Base-by-base conservation (phyloP, 1,139 yeast species). In the Yarrowia galli region DNA sequence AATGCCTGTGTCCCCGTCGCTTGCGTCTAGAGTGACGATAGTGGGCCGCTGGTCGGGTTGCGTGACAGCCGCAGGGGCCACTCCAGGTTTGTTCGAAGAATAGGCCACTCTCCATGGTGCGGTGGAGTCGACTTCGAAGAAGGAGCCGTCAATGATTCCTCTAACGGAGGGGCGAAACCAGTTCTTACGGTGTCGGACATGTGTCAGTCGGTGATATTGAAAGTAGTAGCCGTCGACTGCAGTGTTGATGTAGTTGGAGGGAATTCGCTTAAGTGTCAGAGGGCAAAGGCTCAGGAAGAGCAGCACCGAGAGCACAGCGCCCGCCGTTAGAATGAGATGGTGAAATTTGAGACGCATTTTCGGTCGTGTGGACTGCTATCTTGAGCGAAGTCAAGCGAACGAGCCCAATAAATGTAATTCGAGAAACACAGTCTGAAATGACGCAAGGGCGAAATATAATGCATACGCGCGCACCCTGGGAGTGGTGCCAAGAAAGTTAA, bases 171-270 rank as follows among this genome's bases (percentile, higher is more conserved):
- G 66, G 18, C 66, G 66, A 18, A 61, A 61, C 54, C 56, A 48
- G 46, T 61, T 61, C 25, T 61, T 45, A 3, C 64, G 28, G 42
- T 58, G 64, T 40, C 51, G 40, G 23, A 58, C 40, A 12, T 58
- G 64, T 10, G 64, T 58, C 38, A 61, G 38, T 22, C 66, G 35
- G 46, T 61, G 66, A 16, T 61, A 61, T n/a, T 48, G 54, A 10
- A 61, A 61, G 66, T 61, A 61, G 56, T 61, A 61, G 43, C 66
- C 66, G 46, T 48, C 66, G 40, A 61, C 45, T 12, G 66, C 43
- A 15, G 66, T 61, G 66, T 61, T 45, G 56, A 61, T 61, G 56
- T 61, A 61, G 23, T 61, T 48, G 6, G 66, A 61, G 6, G 54
- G 66, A 35, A 61, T 46, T 22, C 46, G 32, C 38, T 45, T 20